A percentile compares a stretch with the other conserved stretches of the same genome.
phyloP scores from a whole-genome alignment of 148 eudicot genomes.

The Chenopodium formosanum region DNA sequence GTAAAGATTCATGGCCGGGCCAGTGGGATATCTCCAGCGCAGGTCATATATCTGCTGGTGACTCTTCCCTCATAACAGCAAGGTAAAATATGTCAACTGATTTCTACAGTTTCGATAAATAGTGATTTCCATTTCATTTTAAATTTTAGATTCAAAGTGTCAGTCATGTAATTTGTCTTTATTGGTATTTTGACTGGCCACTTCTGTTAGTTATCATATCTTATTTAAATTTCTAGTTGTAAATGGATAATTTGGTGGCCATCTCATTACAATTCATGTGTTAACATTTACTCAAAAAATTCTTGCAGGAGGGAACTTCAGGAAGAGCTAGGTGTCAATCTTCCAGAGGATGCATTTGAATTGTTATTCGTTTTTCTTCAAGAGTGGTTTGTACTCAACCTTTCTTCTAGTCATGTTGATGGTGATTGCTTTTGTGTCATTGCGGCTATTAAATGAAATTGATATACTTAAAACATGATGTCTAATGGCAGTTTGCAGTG shows the following conservation, averaged over 20 bases:
- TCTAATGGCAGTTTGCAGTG: conserved; percentile 4
- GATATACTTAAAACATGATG: not conserved
- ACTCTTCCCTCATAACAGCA: conserved; percentile 81
- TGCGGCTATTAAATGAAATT: not conserved
- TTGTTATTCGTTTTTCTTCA: conserved; percentile 59
- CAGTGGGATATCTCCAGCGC: conserved; percentile 97
- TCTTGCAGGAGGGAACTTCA: conserved; percentile 91
- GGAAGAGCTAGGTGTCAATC: conserved; percentile 87
- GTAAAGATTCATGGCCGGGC: conserved; percentile 94
- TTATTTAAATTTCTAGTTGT: not conserved
- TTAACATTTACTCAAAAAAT: not conserved
- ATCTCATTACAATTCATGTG: conserved; percentile 1
- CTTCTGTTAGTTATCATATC: not conserved
- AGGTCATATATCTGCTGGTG: conserved; percentile 96
- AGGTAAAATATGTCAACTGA: conserved; percentile 40
- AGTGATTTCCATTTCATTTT: not conserved
- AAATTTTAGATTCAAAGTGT: not conserved
- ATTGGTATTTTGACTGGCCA: not conserved
- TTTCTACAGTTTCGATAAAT: not conserved
- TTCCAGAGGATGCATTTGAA: conserved; percentile 95
- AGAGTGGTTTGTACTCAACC: conserved; percentile 58
- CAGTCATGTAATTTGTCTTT: not conserved
- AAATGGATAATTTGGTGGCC: conserved; percentile 2
- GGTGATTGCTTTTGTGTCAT: conserved; percentile 8
- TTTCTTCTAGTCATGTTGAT: not conserved